Evolutionary conservation across 176 grass and related monocot genomes (phyloP), one percentile per base, ranked within the genome.

Genomic region (Hyparrhenia diplandra): DNA sequence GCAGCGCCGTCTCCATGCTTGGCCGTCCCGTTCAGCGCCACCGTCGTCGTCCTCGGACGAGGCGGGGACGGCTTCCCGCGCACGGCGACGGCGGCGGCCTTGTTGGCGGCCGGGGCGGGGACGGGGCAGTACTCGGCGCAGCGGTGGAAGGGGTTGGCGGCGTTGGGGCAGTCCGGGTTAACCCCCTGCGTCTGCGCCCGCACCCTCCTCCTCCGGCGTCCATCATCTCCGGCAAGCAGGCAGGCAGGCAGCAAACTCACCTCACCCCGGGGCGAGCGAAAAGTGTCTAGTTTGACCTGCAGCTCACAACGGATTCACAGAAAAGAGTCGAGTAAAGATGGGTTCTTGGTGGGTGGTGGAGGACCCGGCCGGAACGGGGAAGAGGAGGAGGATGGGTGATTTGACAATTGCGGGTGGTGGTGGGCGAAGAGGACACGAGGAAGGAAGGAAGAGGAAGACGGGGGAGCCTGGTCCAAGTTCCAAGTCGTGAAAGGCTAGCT

Each of bases 131-230:
- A 88, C 0, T 79, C 83, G 7, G 82, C 79, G 69, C 86, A 92
- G 68, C 82, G 83, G 74, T 88, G 90, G 83, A 85, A 88, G 52
- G 83, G 86, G 70, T 89, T 94, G 29, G 17, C 87, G 25, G 92
- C 89, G 83, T 89, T 94, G 41, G 78, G 73, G 81, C 89, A 94
- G 67, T 69, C 85, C 35, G 83, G 86, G 43, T 91, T 91, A 10
- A 88, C 83, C 29, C 30, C 89, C 79, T 29, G 46, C 64, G 36
- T 18, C 68, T 8, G 73, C 55, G 30, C 43, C n/a, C n/a, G n/a
- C n/a, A n/a, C 41, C 41, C 74, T 85, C 47, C 45, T 24, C 35
- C 83, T 34, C 27, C 83, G 10, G 23, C 72, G 73, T 63, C 54
- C 11, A 55, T 67, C 80, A 85, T 89, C 82, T 58, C 87, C 71